A percentile compares a stretch with the other conserved stretches of the same genome.
Evolutionary conservation across 2,329 filamentous ascomycete genomes (phyloP).

Genomic region (Hawksworthiomyces lignivorus): DNA sequence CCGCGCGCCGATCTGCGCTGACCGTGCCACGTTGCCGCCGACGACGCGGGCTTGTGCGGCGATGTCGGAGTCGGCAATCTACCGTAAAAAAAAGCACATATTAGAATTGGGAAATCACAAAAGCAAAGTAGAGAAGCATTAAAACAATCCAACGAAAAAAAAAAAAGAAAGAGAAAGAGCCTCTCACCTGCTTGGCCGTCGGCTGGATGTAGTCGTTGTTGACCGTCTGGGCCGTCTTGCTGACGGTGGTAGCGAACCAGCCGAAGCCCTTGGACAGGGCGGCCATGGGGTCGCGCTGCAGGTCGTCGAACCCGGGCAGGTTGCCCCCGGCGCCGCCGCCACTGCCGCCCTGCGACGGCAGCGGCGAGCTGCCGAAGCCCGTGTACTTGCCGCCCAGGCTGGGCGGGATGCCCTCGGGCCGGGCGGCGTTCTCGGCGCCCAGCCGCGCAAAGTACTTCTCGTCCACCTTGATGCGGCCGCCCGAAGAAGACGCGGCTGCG

Average conservation of each 20-base stretch:
- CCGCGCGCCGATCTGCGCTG: conserved; percentile 62
- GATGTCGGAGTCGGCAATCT: conserved; percentile 76
- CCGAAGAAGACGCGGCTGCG: conserved; percentile 18
- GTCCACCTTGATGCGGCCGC: conserved; percentile 56
- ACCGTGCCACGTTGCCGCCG: conserved; percentile 58
- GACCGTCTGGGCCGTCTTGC: conserved; percentile 83
- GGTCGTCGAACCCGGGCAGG: conserved; percentile 70
- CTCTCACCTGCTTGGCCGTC: conserved; percentile 79
- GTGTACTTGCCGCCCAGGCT: conserved; percentile 87
- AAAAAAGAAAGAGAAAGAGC: too few species aligned
- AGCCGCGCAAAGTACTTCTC: conserved; percentile 86
- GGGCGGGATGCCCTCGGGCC: conserved; percentile 68
- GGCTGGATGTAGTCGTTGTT: conserved; percentile 91
- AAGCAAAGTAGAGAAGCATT: too few species aligned
- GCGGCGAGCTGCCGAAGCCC: conserved; percentile 78
- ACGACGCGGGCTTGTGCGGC: conserved; percentile 57
- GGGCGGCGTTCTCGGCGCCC: conserved; percentile 71
- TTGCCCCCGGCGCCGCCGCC: conserved; percentile 33
- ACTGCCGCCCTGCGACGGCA: conserved; percentile 28
- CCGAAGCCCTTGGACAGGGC: conserved; percentile 89
- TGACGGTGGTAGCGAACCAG: conserved; percentile 83
- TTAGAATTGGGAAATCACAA: too few species aligned
- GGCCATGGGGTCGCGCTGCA: conserved; percentile 83
- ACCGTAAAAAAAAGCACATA: too few species aligned
- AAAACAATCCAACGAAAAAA: too few species aligned